Conservation (phyloP, 1,284 basidiomycete species). For the Cystobasidium pallidum region DNA sequence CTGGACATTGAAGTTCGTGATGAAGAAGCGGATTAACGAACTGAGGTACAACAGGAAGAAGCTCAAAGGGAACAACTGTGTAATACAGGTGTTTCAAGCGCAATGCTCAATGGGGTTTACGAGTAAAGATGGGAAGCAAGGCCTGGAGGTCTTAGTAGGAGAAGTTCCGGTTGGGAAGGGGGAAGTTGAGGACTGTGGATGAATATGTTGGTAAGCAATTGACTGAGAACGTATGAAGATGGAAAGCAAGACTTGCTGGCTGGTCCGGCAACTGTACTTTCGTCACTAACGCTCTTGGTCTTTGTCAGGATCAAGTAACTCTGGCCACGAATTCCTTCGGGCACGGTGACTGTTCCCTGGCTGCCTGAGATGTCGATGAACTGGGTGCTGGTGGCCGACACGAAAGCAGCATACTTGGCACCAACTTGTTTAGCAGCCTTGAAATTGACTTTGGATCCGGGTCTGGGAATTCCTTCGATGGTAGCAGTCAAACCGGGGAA, state of each 20-base stretch:
- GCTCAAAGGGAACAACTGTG: neutral
- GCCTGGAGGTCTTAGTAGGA: conserved; percentile 9
- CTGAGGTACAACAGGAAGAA: neutral
- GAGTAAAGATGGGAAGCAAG: too few species aligned
- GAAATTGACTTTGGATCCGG: conserved; percentile 55
- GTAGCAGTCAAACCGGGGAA: conserved; percentile 49
- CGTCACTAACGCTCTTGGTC: conserved; percentile 56
- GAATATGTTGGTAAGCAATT: too few species aligned
- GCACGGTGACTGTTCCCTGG: conserved; percentile 43
- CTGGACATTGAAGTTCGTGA: too few species aligned
- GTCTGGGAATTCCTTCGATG: conserved; percentile 50
- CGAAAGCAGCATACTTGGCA: conserved; percentile 56
- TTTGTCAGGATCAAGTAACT: conserved; percentile 48
- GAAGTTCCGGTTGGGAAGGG: conserved; percentile 26
- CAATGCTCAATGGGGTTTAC: too few species aligned
- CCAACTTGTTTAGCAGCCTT: conserved; percentile 50
- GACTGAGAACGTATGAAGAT: too few species aligned
- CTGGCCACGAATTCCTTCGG: conserved; percentile 17
- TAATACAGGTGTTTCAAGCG: too few species aligned
- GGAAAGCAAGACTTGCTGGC: conserved; percentile 46
- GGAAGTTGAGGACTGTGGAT: conserved; percentile 52
- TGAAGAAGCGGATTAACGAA: neutral
- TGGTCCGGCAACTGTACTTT: conserved; percentile 61
- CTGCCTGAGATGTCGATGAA: conserved; percentile 54
- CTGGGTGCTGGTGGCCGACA: conserved; percentile 58